A percentile compares a stretch with the other conserved stretches of the same genome.
Conservation (phyloP, 2,329 filamentous ascomycete species). For the Sporothrix curviconia region DNA sequence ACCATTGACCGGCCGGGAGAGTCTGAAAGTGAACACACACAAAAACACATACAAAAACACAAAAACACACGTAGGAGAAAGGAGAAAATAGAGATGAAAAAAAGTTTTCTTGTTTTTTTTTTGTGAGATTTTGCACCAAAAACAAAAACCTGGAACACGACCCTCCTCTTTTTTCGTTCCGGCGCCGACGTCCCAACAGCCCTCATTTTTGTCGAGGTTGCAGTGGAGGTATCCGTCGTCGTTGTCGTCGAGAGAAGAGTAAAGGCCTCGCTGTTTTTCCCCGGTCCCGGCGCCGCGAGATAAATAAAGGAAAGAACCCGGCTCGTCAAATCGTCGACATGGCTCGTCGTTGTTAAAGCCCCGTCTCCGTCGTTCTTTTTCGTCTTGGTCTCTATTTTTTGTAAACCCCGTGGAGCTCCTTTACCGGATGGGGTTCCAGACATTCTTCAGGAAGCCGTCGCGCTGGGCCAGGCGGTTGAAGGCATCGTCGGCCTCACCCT, state of each 20-base stretch:
- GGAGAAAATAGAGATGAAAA: neutral
- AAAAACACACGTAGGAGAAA: neutral
- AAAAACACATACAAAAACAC: neutral
- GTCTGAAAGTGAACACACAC: neutral
- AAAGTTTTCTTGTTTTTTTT: conserved; percentile 5
- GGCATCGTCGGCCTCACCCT: conserved; percentile 96
- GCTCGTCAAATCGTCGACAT: neutral
- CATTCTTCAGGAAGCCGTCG: conserved; percentile 93
- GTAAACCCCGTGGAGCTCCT: conserved; percentile 11
- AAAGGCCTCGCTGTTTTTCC: neutral
- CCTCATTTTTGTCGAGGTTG: too few relatives aligned
- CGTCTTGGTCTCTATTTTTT: neutral
- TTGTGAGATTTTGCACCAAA: conserved; percentile 8
- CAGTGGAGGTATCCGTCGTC: neutral
- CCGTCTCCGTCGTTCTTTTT: neutral
- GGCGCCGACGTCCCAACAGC: too few relatives aligned
- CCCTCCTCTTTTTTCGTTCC: too few relatives aligned
- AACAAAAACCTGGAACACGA: conserved; percentile 3
- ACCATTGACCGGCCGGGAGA: conserved; percentile 46
- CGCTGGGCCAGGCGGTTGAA: conserved; percentile 93
- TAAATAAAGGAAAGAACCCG: neutral
- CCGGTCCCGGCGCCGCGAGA: conserved; percentile 9
- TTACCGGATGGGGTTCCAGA: conserved; percentile 77
- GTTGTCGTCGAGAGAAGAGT: neutral
- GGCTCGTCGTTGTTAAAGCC: neutral